A percentile compares a stretch with the other conserved stretches of the same genome.
Conservation (phyloP, 805 yeast genomes). For the Metschnikowia borealis region DNA sequence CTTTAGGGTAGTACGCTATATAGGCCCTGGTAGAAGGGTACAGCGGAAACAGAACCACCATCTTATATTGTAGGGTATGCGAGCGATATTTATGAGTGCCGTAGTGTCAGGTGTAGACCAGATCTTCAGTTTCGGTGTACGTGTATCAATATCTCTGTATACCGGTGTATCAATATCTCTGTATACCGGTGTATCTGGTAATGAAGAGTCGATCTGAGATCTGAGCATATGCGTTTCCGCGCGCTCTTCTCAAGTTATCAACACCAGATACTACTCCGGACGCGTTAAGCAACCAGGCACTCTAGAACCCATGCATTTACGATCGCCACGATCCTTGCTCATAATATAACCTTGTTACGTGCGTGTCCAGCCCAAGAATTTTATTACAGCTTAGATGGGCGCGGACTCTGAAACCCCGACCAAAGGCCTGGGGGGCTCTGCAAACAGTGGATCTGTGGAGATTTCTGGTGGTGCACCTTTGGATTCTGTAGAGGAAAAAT, state of each 20-base stretch:
- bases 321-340: not conserved
- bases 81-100: too few relatives aligned
- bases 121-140: not conserved
- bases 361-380: too few relatives aligned
- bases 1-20: conserved; percentile 43
- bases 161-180: too few relatives aligned
- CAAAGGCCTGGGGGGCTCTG: not conserved
- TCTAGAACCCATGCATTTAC: not conserved
- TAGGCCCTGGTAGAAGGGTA: conserved; percentile 36
- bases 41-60: conserved; percentile 41
- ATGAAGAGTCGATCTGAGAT: not conserved
- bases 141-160: too few relatives aligned
- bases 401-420: not conserved
- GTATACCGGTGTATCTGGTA: not conserved
- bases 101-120: too few relatives aligned
- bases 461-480: too few relatives aligned
- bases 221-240: not conserved
- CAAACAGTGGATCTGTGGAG: not conserved
- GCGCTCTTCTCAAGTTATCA: not conserved
- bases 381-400: not conserved
- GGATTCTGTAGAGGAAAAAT: too few relatives aligned
- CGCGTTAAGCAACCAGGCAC: not conserved
- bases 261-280: not conserved
- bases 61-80: not conserved
- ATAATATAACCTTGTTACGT: not conserved